These are phyloP conservation scores for Trypanosoma melophagium DNA, from an alignment of 208 protist species.

Conservation along the genomic window DNA sequence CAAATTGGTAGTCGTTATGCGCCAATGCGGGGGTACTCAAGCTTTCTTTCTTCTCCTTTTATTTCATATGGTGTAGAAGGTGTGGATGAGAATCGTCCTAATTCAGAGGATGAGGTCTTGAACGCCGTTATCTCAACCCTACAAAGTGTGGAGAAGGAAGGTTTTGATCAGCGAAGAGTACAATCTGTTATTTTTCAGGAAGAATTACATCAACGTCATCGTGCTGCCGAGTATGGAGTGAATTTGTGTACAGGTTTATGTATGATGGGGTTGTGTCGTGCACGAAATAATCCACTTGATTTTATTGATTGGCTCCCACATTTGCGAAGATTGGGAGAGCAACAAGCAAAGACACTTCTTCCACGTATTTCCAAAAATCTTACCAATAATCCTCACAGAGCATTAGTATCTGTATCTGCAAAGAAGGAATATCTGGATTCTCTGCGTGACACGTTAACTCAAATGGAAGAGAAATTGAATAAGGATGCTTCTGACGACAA, in stretches of 20 bases:
- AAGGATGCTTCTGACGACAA: conserved; percentile 46
- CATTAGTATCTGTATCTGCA: conserved; percentile 66
- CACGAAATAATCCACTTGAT: conserved; percentile 73
- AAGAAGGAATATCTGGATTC: conserved; percentile 64
- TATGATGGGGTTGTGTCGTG: conserved; percentile 68
- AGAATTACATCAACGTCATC: conserved; percentile 88
- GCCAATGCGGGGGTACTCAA: conserved; percentile 82
- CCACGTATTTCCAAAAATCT: conserved; percentile 63
- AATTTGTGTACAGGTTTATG: conserved; percentile 77
- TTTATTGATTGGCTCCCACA: conserved; percentile 89
- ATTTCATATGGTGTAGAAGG: conserved; percentile 89
- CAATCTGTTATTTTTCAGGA: conserved; percentile 87
- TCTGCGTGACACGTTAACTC: conserved; percentile 58
- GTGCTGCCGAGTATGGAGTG: conserved; percentile 83
- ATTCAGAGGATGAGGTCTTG: conserved; percentile 66
- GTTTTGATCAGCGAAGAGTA: conserved; percentile 82
- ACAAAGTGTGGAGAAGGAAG: conserved; percentile 54
- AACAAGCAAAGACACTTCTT: conserved; percentile 65
- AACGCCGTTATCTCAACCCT: conserved; percentile 59
- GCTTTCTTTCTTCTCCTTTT: conserved; percentile 79
- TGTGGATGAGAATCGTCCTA: conserved; percentile 64
- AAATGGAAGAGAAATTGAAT: conserved; percentile 62
- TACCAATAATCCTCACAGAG: conserved; percentile 71
- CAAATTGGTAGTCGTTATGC: conserved; percentile 85
- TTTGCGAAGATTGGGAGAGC: conserved; percentile 47